phyloP scores from a whole-genome alignment of 2,329 filamentous ascomycete genomes.

The Hymenoscyphus occultus region DNA sequence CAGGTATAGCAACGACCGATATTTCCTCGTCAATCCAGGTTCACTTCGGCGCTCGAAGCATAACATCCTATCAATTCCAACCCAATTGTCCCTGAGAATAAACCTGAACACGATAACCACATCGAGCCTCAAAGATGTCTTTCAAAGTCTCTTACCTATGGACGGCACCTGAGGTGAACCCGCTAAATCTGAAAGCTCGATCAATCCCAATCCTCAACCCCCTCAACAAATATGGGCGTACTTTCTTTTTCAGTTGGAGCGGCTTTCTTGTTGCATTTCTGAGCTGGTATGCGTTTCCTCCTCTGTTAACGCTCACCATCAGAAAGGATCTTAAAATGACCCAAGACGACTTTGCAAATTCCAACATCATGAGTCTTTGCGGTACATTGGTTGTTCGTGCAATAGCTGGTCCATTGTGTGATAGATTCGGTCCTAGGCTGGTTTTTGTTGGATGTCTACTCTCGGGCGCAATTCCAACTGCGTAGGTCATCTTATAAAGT shows the following conservation, averaged over 20 bases:
- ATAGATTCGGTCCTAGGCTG: constrained; percentile 73
- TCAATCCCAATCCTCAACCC: constrained; percentile 76
- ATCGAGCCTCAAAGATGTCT: constrained; percentile 7
- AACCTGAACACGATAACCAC: neutral
- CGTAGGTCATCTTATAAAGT: constrained; percentile 31
- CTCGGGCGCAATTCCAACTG: constrained; percentile 72
- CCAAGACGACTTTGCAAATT: constrained; percentile 71
- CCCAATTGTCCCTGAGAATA: neutral
- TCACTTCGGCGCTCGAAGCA: neutral
- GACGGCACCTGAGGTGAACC: constrained; percentile 48
- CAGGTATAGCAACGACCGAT: neutral
- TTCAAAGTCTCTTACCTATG: constrained; percentile 17
- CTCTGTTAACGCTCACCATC: constrained; percentile 65
- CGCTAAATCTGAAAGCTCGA: constrained; percentile 75
- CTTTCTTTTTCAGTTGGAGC: constrained; percentile 85
- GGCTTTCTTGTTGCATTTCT: constrained; percentile 83
- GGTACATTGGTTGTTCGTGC: constrained; percentile 72
- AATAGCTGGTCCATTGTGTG: constrained; percentile 76
- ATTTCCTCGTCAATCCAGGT: neutral
- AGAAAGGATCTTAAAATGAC: constrained; percentile 70
- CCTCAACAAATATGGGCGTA: constrained; percentile 72
- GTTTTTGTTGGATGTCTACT: constrained; percentile 73
- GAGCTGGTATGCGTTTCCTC: constrained; percentile 88
- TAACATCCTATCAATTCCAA: neutral
- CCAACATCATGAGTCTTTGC: constrained; percentile 77